Evolutionary conservation across 192 early-diverging fungal species (phyloP).

Genomic region (Backusella luteola): DNA sequence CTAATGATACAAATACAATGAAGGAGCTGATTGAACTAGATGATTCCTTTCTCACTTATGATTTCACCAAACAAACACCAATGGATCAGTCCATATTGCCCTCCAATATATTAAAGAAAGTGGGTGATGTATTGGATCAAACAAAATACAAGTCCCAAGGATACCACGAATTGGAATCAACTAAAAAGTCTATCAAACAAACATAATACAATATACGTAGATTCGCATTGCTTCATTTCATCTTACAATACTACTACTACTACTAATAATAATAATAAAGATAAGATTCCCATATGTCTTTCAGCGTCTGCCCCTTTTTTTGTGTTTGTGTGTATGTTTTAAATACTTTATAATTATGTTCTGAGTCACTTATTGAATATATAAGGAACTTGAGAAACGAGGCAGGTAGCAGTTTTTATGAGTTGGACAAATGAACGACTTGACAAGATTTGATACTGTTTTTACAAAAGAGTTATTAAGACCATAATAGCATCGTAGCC

Average conservation of each 20-base stretch:
- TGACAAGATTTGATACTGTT: too few relatives aligned
- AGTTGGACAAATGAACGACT: too few relatives aligned
- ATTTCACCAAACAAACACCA: slow-evolving; percentile 54
- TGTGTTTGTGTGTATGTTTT: too few relatives aligned
- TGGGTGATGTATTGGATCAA: background rate
- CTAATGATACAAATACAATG: slow-evolving; percentile 15
- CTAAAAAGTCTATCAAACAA: background rate
- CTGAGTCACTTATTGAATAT: too few relatives aligned
- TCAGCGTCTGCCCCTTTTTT: too few relatives aligned
- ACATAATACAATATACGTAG: background rate
- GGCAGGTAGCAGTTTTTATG: too few relatives aligned
- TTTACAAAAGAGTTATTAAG: too few relatives aligned
- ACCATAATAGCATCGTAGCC: too few relatives aligned
- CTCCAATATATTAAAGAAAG: background rate
- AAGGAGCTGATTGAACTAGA: slow-evolving; percentile 69
- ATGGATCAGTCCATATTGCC: background rate
- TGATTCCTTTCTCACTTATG: slow-evolving; percentile 67
- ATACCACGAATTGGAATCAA: background rate
- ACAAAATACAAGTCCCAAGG: slow-evolving; percentile 5
- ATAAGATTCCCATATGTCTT: background rate
- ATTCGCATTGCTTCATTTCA: background rate
- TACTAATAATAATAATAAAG: too few relatives aligned
- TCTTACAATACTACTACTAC: background rate
- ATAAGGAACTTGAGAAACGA: too few relatives aligned
- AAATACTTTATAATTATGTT: too few relatives aligned